phyloP scores from a whole-genome alignment of 169 alveolate genomes.

The Eimeria acervulina region DNA sequence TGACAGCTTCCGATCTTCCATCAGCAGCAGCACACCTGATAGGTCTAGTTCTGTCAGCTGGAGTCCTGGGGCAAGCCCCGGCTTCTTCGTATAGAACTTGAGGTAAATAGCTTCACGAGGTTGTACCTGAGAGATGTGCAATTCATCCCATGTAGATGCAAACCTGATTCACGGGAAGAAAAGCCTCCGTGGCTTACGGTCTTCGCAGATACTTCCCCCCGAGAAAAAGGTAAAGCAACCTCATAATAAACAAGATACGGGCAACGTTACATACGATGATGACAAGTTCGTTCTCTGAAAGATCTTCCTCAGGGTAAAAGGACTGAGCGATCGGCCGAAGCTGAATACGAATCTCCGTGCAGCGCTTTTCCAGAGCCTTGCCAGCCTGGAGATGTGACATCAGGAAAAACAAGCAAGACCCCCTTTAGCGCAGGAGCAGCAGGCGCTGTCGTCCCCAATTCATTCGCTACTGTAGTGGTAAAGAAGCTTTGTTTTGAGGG shows the following conservation, averaged over 20 bases:
- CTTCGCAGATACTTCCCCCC: background rate
- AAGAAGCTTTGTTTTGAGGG: background rate
- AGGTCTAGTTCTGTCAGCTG: constrained; percentile 87
- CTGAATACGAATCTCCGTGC: constrained; percentile 86
- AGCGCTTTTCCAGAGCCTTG: constrained; percentile 87
- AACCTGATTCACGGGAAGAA: background rate
- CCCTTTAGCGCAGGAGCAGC: background rate
- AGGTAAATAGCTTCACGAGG: constrained; percentile 88
- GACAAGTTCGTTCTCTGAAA: constrained; percentile 85
- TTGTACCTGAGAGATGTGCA: constrained; percentile 80
- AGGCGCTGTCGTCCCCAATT: background rate
- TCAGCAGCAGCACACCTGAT: constrained; percentile 72
- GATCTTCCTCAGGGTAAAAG: constrained; percentile 85
- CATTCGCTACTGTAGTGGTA: background rate
- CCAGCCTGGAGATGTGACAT: constrained; percentile 82
- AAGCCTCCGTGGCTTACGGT: background rate
- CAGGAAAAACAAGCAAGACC: background rate
- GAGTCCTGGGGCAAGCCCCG: constrained; percentile 86
- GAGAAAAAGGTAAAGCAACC: background rate
- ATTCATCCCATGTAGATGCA: background rate
- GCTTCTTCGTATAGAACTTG: constrained; percentile 86
- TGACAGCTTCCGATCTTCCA: background rate
- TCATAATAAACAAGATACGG: background rate
- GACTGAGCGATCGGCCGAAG: constrained; percentile 86
- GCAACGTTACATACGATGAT: constrained; percentile 47